phyloP scores from a whole-genome alignment of 306 rosid genomes.

The Astragalus glycyphyllos region DNA sequence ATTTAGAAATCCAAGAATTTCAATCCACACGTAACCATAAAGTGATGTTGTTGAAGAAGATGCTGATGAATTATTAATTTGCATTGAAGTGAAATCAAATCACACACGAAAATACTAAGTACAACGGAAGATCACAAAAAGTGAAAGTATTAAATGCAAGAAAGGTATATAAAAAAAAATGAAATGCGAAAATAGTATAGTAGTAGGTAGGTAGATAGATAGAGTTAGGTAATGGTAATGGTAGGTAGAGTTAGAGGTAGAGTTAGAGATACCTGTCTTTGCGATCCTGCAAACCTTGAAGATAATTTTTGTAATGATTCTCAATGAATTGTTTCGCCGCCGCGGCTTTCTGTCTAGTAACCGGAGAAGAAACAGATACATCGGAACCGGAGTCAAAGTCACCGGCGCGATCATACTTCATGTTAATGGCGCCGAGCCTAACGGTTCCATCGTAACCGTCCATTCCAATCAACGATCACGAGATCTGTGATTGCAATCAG shows the following conservation, averaged over 20 bases:
- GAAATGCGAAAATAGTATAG: slow-evolving; percentile 22
- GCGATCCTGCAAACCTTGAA: slow-evolving; percentile 96
- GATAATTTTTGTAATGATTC: slow-evolving; percentile 95
- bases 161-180: slow-evolving; percentile 2
- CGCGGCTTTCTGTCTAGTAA: slow-evolving; percentile 88
- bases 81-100: slow-evolving; percentile 2
- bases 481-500: slow-evolving; percentile 39
- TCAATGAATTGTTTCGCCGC: slow-evolving; percentile 97
- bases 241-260: no score
- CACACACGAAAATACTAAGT: neutral
- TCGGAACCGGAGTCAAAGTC: slow-evolving; percentile 75
- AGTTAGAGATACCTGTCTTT: slow-evolving; percentile 76
- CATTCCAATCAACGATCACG: slow-evolving; percentile 49
- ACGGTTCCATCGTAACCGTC: slow-evolving; percentile 90
- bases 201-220: neutral
- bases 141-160: slow-evolving; percentile 4
- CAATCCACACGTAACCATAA: neutral
- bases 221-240: neutral
- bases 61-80: neutral
- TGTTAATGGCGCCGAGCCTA: slow-evolving; percentile 76
- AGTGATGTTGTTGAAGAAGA: neutral
- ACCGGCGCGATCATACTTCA: slow-evolving; percentile 69
- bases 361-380: slow-evolving; percentile 92
- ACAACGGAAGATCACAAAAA: slow-evolving; percentile 1
- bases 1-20: neutral